Percentiles rank a stretch among this genome's conserved stretches.
Conservation (phyloP, 768 basidiomycete species). For the Termitomyces sp. region DNA sequence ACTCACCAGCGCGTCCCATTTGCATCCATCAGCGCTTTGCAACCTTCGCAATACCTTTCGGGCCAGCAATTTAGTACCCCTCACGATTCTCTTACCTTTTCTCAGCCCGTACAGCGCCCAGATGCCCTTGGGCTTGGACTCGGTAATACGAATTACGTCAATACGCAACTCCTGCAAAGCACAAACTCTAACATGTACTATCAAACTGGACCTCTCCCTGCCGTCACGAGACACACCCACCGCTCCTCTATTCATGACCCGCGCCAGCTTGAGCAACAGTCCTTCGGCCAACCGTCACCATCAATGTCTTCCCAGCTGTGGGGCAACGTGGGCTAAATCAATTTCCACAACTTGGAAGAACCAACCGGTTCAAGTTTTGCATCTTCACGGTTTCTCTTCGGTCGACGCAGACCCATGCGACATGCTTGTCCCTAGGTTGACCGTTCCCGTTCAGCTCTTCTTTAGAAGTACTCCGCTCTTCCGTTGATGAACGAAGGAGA, state of each 20-base stretch:
- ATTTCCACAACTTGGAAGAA: not conserved
- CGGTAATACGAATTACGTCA: conserved; percentile 13
- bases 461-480: conserved; percentile 1
- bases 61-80: conserved; percentile 15
- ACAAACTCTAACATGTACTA: conserved; percentile 14
- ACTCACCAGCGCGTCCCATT: conserved; percentile 26
- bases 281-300: conserved; percentile 21
- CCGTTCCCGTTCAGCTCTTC: not conserved
- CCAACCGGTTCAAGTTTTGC: not conserved
- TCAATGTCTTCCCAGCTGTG: conserved; percentile 23
- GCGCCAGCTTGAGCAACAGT: conserved; percentile 19
- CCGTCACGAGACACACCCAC: conserved; percentile 16
- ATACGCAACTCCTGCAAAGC: conserved; percentile 7
- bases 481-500: not conserved
- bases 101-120: conserved; percentile 19
- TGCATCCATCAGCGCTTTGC: conserved; percentile 16
- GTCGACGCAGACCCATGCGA: conserved; percentile 2
- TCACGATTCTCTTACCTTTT: conserved; percentile 24
- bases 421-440: conserved; percentile 1
- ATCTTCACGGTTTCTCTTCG: not conserved
- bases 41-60: conserved; percentile 19
- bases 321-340: conserved; percentile 27
- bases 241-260: conserved; percentile 26
- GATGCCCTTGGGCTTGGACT: conserved; percentile 16
- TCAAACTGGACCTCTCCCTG: conserved; percentile 8